Evolutionary conservation across 768 basidiomycete genomes (phyloP).

Genomic region (Neoboletus brunneissimus): DNA sequence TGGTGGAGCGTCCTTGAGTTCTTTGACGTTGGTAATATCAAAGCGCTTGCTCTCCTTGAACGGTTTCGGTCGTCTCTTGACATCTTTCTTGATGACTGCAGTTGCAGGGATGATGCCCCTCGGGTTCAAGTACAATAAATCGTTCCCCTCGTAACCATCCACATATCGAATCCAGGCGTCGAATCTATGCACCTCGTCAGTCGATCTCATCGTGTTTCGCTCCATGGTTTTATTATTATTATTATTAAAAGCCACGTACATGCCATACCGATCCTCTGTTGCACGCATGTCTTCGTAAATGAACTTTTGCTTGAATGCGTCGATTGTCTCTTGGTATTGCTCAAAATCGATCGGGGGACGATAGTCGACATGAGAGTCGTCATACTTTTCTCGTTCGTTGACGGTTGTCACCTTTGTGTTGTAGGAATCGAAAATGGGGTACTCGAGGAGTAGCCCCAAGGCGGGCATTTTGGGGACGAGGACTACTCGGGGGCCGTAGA

Average conservation of each 20-base stretch:
- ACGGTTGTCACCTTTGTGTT: conserved; percentile 52
- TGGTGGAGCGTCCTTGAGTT: conserved; percentile 25
- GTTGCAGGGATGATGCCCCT: conserved; percentile 72
- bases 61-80: conserved; percentile 48
- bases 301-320: conserved; percentile 77
- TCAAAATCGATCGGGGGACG: conserved; percentile 75
- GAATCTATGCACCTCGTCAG: conserved; percentile 46
- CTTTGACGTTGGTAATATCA: conserved; percentile 49
- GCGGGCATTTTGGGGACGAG: conserved; percentile 96
- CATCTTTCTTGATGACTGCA: conserved; percentile 63
- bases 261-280: conserved; percentile 73
- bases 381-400: conserved; percentile 42
- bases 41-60: conserved; percentile 71
- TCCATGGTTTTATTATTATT: too few relatives aligned
- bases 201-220: neutral
- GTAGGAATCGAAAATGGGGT: conserved; percentile 79
- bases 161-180: conserved; percentile 80
- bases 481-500: conserved; percentile 74
- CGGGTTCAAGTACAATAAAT: conserved; percentile 75
- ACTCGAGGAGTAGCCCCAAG: conserved; percentile 87
- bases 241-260: too few relatives aligned
- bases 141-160: conserved; percentile 73
- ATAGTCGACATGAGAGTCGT: conserved; percentile 55
- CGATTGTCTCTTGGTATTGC: conserved; percentile 60
- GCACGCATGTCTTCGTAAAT: conserved; percentile 87